A percentile compares a stretch with the other conserved stretches of the same genome.
Conservation (phyloP, 75 land plant species). For the Sequoiadendron giganteum region DNA sequence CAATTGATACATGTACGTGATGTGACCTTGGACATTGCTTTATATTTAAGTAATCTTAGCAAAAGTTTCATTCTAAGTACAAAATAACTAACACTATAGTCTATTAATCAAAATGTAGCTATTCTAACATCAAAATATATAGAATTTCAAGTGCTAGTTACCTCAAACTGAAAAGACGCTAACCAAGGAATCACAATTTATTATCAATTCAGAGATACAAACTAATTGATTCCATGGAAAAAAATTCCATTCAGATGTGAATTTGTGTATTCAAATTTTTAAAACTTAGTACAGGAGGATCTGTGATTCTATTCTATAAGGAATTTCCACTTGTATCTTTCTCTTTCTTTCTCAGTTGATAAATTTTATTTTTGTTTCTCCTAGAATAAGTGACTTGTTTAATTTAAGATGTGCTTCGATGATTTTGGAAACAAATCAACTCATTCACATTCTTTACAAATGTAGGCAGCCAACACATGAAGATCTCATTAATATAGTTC, state of each 20-base stretch:
- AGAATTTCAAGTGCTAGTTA: neutral
- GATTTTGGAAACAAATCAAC: neutral
- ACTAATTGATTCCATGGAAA: neutral
- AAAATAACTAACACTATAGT: neutral
- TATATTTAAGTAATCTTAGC: too few species aligned
- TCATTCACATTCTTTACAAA: slow-evolving; percentile 4
- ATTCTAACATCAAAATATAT: neutral
- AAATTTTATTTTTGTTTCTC: neutral
- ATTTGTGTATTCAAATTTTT: neutral
- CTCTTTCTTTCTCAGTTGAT: neutral
- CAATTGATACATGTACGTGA: neutral
- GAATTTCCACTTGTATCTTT: neutral
- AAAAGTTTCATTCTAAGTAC: neutral
- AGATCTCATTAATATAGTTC: slow-evolving; percentile 82
- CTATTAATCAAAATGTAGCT: neutral
- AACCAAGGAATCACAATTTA: neutral
- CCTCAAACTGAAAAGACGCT: neutral
- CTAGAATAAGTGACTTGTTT: neutral
- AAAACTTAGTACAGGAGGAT: neutral
- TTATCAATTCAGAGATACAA: neutral
- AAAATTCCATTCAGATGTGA: neutral
- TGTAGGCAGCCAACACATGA: slow-evolving; percentile 86
- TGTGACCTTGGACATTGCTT: neutral
- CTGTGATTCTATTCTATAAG: neutral
- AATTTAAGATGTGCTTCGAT: neutral